These are phyloP conservation scores for Diospyros kaki DNA, from an alignment of 148 eudicot species.

Conservation along the genomic window DNA sequence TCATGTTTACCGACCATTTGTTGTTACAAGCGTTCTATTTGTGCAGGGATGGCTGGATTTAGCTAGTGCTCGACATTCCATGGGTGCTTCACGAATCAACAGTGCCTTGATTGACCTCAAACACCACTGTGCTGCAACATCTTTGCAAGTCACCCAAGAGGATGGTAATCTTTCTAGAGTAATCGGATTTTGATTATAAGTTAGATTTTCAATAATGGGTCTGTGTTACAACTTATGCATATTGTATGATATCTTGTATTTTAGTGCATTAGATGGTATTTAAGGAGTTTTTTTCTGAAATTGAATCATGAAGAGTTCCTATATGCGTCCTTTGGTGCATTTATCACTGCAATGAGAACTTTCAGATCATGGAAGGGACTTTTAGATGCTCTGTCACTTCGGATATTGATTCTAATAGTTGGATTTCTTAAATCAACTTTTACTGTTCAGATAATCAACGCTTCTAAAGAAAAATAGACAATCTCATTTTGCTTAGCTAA, in stretches of 20 bases:
- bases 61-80: conserved; percentile 80
- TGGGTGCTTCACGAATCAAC: conserved; percentile 81
- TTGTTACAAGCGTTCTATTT: neutral
- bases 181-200: neutral
- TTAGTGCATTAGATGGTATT: neutral
- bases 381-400: neutral
- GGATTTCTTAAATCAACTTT: neutral
- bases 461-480: neutral
- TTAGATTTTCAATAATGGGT: neutral
- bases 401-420: neutral
- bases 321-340: neutral
- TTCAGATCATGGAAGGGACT: neutral
- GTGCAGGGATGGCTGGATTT: conserved; percentile 77
- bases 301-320: neutral
- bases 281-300: neutral
- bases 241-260: neutral
- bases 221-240: neutral
- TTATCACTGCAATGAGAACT: neutral
- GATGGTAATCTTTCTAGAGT: conserved; percentile 34
- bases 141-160: conserved; percentile 36
- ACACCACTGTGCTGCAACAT: conserved; percentile 65
- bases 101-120: conserved; percentile 68
- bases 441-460: neutral
- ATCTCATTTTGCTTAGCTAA: neutral
- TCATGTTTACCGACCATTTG: neutral